Conservation (phyloP, 169 alveolate species). For the Theileria parva region DNA sequence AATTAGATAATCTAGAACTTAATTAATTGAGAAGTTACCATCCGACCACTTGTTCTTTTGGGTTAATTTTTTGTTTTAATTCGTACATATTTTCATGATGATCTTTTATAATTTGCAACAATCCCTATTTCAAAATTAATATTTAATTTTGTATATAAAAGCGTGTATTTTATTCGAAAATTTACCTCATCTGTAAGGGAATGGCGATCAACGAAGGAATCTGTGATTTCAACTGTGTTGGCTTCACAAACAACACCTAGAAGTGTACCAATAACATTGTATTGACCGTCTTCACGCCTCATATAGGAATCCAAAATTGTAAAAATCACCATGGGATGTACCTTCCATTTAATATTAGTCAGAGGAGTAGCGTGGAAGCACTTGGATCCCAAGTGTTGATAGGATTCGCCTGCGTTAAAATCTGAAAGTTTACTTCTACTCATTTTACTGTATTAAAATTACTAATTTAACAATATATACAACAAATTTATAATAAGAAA, state of each 20-base stretch:
- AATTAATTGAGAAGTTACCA: constrained; percentile 58
- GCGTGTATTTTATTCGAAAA: background rate
- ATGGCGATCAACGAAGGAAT: constrained; percentile 89
- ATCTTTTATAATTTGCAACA: constrained; percentile 87
- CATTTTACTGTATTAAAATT: constrained; percentile 18
- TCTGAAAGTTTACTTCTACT: constrained; percentile 27
- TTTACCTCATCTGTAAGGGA: constrained; percentile 86
- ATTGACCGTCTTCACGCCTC: constrained; percentile 87
- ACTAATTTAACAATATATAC: background rate
- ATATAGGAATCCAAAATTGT: constrained; percentile 88
- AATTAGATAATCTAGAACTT: background rate
- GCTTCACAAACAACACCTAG: constrained; percentile 86
- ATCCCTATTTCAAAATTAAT: constrained; percentile 68
- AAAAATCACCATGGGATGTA: constrained; percentile 87
- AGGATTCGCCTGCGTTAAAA: constrained; percentile 19
- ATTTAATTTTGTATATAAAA: background rate
- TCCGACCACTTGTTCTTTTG: constrained; percentile 88
- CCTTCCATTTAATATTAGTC: constrained; percentile 79
- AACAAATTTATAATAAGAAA: background rate
- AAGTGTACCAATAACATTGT: constrained; percentile 87
- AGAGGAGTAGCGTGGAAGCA: constrained; percentile 79
- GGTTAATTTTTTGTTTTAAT: constrained; percentile 83
- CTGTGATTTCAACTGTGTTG: constrained; percentile 86
- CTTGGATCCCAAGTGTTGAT: constrained; percentile 57
- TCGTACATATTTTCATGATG: constrained; percentile 89